phyloP scores from a whole-genome alignment of 2,329 filamentous ascomycete species.

The Apiospora hydei region DNA sequence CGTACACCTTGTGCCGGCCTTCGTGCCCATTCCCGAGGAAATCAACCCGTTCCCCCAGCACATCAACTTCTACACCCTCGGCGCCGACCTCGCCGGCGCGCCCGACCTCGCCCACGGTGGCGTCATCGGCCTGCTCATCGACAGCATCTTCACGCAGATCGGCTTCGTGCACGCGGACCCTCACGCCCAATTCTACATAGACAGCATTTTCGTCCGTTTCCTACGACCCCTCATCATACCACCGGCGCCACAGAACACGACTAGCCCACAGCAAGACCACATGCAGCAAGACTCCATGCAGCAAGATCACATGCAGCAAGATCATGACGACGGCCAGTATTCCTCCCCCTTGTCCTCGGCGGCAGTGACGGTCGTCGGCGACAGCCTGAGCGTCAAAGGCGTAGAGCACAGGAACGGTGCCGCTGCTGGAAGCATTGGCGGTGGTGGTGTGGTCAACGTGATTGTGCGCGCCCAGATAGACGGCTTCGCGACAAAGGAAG shows the following conservation, averaged over 20 bases:
- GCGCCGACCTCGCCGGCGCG: background rate
- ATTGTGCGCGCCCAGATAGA: conserved; percentile 20
- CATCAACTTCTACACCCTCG: conserved; percentile 15
- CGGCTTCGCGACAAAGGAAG: background rate
- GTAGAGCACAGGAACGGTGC: no score
- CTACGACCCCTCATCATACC: background rate
- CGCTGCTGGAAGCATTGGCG: no score
- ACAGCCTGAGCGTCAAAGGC: background rate
- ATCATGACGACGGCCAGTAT: background rate
- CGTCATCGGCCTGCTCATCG: background rate
- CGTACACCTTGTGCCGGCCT: background rate
- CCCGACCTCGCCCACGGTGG: conserved; percentile 1
- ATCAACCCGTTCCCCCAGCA: conserved; percentile 15
- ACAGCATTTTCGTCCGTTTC: background rate
- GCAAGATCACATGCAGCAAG: background rate
- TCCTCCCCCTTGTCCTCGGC: background rate
- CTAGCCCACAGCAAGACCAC: no score
- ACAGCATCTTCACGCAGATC: conserved; percentile 4
- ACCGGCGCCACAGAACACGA: no score
- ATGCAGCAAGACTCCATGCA: no score
- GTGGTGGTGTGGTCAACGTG: background rate
- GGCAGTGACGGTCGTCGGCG: background rate
- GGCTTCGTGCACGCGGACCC: conserved; percentile 27
- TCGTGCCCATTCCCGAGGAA: background rate
- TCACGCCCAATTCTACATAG: conserved; percentile 32